Conservation (phyloP, 805 yeast genomes). For the Kuraishia cidri region DNA sequence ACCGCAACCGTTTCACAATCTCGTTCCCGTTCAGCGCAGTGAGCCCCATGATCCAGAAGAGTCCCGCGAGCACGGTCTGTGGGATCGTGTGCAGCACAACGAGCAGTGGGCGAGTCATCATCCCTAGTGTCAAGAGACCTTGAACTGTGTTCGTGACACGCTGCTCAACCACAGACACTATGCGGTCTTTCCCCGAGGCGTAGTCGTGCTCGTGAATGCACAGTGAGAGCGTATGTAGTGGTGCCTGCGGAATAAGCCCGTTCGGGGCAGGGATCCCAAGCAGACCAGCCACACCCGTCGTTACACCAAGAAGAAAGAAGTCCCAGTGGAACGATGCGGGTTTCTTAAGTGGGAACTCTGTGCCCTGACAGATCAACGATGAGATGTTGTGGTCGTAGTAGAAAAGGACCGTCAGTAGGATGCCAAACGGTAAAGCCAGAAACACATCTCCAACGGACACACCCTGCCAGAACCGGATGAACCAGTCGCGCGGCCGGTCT, state of each 20-base stretch:
- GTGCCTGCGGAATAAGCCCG: conserved; percentile 96
- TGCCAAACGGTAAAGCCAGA: conserved; percentile 87
- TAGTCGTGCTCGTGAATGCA: conserved; percentile 40
- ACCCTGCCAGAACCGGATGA: conserved; percentile 64
- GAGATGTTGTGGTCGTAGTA: conserved; percentile 96
- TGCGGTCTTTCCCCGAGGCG: conserved; percentile 17
- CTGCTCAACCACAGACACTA: conserved; percentile 74
- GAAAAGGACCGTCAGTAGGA: conserved; percentile 74
- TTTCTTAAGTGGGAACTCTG: conserved; percentile 70
- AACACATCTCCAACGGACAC: conserved; percentile 70
- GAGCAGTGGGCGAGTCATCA: conserved; percentile 85
- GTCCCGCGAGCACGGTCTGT: conserved; percentile 86
- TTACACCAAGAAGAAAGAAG: conserved; percentile 71
- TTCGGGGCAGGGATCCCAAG: conserved; percentile 94
- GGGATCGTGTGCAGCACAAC: conserved; percentile 79
- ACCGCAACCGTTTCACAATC: conserved; percentile 54
- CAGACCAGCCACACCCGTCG: conserved; percentile 82
- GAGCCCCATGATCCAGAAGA: conserved; percentile 90
- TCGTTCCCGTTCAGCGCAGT: conserved; percentile 65
- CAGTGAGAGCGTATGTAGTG: conserved; percentile 77
- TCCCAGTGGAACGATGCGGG: conserved; percentile 95
- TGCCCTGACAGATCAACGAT: conserved; percentile 84
- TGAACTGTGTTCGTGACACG: conserved; percentile 78
- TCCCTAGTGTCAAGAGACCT: conserved; percentile 74
- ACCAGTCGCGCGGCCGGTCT: conserved; percentile 57